Conservation (phyloP, 441 rosid species). For the Populus hybrid region DNA sequence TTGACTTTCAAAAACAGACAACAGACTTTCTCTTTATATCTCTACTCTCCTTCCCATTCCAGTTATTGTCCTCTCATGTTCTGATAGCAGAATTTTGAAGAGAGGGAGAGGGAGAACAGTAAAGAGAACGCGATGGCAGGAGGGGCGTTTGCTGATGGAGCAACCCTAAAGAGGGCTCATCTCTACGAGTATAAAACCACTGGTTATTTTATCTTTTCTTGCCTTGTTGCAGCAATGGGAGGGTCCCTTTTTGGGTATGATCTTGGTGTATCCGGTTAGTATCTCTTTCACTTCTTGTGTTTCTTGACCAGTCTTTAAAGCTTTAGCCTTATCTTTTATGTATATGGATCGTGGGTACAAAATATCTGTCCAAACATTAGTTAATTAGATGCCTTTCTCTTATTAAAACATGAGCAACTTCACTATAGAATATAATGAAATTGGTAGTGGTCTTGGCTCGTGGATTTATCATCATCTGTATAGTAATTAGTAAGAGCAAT, state of each 20-base stretch:
- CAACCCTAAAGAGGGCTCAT: constrained; percentile 56
- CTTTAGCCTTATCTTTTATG: background rate
- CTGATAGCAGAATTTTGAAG: background rate
- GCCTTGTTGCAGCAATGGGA: constrained; percentile 64
- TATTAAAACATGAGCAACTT: background rate
- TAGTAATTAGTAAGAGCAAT: background rate
- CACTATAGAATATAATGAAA: background rate
- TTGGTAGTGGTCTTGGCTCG: background rate
- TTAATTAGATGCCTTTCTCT: background rate
- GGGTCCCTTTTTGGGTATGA: constrained; percentile 79
- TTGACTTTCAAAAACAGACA: background rate
- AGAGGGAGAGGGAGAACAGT: background rate
- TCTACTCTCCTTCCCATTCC: background rate
- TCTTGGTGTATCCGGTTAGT: constrained; percentile 70
- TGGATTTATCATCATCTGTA: background rate
- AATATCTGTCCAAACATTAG: background rate
- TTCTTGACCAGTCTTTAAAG: background rate
- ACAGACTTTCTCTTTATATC: background rate
- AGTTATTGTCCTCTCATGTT: background rate
- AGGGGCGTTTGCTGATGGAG: constrained; percentile 48
- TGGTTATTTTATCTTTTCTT: constrained; percentile 50
- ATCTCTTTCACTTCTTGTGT: background rate
- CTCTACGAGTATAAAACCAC: constrained; percentile 60
- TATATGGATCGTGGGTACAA: background rate
- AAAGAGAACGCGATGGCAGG: constrained; percentile 47